Evolutionary conservation across 495 filamentous ascomycete species (phyloP).

Genomic region (Aspergillus diversus): DNA sequence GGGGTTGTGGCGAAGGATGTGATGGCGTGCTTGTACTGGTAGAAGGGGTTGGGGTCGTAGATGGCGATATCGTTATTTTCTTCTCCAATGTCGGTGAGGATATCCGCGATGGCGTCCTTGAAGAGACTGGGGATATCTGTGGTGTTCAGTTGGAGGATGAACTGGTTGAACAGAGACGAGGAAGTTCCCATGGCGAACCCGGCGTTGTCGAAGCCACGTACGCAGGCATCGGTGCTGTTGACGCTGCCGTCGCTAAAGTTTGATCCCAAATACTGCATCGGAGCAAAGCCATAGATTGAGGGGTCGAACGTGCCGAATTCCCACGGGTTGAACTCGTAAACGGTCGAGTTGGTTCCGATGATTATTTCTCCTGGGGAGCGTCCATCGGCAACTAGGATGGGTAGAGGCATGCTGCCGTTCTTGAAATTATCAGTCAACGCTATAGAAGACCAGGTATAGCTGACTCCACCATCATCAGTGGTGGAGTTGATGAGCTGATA

Average conservation of each 20-base stretch:
- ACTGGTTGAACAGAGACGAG: conserved; percentile 80
- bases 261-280: conserved; percentile 73
- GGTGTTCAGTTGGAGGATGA: conserved; percentile 60
- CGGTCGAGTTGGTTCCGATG: conserved; percentile 73
- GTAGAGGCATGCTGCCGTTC: conserved; percentile 70
- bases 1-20: conserved; percentile 56
- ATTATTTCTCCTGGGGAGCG: conserved; percentile 66
- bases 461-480: conserved; percentile 64
- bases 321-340: conserved; percentile 83
- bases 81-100: conserved; percentile 57
- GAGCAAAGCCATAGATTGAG: conserved; percentile 76
- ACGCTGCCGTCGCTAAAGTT: conserved; percentile 71
- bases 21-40: conserved; percentile 61
- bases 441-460: conserved; percentile 86
- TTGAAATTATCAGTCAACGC: conserved; percentile 67
- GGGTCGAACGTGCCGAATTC: conserved; percentile 87
- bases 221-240: conserved; percentile 58
- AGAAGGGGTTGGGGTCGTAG: conserved; percentile 84
- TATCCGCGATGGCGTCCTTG: conserved; percentile 47
- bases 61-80: conserved; percentile 76
- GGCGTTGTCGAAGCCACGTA: conserved; percentile 82
- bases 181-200: conserved; percentile 90
- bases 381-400: conserved; percentile 75
- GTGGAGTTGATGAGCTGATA: conserved; percentile 79
- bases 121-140: conserved; percentile 56